A percentile compares a stretch with the other conserved stretches of the same genome.
phyloP scores from a whole-genome alignment of 805 yeast genomes.

The Candida palmyrensis region DNA sequence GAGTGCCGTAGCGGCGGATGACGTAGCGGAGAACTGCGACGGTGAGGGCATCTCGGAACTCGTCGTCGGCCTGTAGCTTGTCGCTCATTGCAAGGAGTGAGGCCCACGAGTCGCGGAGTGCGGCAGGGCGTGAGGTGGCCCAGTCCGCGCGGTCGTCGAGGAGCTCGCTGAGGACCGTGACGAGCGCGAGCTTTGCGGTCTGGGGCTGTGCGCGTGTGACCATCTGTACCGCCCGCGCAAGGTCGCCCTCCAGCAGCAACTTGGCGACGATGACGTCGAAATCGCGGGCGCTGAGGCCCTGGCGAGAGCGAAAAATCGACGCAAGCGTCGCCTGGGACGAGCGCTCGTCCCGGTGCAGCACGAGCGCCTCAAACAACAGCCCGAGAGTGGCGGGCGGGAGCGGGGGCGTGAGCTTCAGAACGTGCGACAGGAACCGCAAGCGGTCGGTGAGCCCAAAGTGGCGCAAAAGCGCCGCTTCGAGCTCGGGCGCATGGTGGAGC shows the following conservation, averaged over 20 bases:
- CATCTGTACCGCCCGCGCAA: too few relatives aligned
- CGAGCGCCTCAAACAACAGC: conserved; percentile 25
- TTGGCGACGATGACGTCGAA: conserved; percentile 21
- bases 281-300: conserved; percentile 22
- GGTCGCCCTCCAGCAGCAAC: too few relatives aligned
- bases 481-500: background rate
- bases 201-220: too few relatives aligned
- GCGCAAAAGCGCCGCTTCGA: background rate
- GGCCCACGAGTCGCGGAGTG: too few relatives aligned
- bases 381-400: conserved; percentile 28
- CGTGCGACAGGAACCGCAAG: background rate
- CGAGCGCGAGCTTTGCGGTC: too few relatives aligned
- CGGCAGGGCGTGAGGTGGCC: too few relatives aligned
- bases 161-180: too few relatives aligned
- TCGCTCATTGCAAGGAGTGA: too few relatives aligned
- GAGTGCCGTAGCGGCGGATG: too few relatives aligned
- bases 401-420: conserved; percentile 16
- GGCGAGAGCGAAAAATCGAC: conserved; percentile 16
- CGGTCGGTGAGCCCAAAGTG: background rate
- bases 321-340: conserved; percentile 24
- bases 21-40: too few relatives aligned
- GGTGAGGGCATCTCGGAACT: too few relatives aligned
- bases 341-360: conserved; percentile 20
- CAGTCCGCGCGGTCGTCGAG: too few relatives aligned
- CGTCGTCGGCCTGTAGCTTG: conserved; percentile 14